phyloP scores from a whole-genome alignment of 495 filamentous ascomycete species.

The Trichoderma reesei region DNA sequence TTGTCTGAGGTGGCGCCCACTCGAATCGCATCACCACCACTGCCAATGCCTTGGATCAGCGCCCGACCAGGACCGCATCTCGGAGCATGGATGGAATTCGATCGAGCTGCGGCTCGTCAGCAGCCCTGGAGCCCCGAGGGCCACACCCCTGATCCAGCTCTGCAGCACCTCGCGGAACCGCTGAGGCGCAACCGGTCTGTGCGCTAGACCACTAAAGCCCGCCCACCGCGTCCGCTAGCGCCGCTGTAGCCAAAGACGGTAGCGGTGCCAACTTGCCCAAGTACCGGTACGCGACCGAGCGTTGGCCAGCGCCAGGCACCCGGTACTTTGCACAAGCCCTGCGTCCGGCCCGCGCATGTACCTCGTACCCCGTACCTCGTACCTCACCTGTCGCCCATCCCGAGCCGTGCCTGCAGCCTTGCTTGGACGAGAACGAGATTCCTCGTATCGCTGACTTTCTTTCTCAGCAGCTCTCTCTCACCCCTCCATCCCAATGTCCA shows the following conservation, averaged over 20 bases:
- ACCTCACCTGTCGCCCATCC: neutral
- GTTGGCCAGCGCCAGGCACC: neutral
- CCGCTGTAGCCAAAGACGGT: neutral
- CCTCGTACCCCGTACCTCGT: neutral
- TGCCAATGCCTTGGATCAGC: neutral
- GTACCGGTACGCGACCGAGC: no score
- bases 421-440: neutral
- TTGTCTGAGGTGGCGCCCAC: slow-evolving; percentile 1
- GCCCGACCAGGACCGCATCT: neutral
- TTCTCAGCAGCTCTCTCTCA: neutral
- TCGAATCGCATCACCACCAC: neutral
- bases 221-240: slow-evolving; percentile 1
- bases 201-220: slow-evolving; percentile 5
- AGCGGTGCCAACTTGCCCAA: no score
- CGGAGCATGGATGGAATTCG: neutral
- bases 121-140: neutral
- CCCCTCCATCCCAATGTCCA: neutral
- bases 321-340: neutral
- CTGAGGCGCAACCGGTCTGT: neutral
- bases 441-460: slow-evolving; percentile 4
- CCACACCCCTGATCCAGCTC: neutral
- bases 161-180: neutral
- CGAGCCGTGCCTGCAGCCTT: no score
- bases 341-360: neutral
- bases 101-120: neutral